Percentiles rank a stretch among this genome's conserved stretches.
phyloP scores from a whole-genome alignment of 169 alveolate genomes.

The Eimeria acervulina region DNA sequence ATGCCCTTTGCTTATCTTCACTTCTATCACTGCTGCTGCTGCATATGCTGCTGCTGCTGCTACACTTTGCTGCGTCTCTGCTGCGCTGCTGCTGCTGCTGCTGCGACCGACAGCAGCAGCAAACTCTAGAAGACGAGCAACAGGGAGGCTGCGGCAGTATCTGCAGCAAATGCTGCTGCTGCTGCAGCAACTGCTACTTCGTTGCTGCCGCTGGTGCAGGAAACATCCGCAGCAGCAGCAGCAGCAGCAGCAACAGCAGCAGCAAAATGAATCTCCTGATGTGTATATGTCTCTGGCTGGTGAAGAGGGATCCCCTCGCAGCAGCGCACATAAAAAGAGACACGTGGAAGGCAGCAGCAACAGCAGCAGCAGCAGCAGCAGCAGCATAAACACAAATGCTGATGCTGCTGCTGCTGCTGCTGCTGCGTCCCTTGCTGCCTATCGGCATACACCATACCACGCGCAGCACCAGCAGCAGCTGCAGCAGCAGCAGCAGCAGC shows the following conservation, averaged over 20 bases:
- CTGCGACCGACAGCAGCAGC: not conserved
- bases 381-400: too few species aligned
- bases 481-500: too few species aligned
- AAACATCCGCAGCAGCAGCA: too few species aligned
- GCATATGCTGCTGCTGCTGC: not conserved
- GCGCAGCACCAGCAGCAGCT: too few species aligned
- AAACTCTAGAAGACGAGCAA: not conserved
- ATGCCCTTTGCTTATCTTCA: not conserved
- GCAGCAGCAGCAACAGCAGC: conserved; percentile 3
- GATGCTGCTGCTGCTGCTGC: too few species aligned
- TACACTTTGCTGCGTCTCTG: not conserved
- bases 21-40: not conserved
- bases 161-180: conserved; percentile 29
- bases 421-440: too few species aligned
- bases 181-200: not conserved
- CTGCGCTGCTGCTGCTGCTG: conserved; percentile 19
- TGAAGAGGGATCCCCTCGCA: not conserved
- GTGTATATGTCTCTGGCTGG: not conserved
- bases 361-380: too few species aligned
- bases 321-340: too few species aligned
- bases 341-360: too few species aligned
- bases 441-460: too few species aligned
- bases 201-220: too few species aligned
- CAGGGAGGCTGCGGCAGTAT: not conserved
- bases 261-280: not conserved